Conservation (phyloP, 306 rosid species). For the Fragaria ananassa region DNA sequence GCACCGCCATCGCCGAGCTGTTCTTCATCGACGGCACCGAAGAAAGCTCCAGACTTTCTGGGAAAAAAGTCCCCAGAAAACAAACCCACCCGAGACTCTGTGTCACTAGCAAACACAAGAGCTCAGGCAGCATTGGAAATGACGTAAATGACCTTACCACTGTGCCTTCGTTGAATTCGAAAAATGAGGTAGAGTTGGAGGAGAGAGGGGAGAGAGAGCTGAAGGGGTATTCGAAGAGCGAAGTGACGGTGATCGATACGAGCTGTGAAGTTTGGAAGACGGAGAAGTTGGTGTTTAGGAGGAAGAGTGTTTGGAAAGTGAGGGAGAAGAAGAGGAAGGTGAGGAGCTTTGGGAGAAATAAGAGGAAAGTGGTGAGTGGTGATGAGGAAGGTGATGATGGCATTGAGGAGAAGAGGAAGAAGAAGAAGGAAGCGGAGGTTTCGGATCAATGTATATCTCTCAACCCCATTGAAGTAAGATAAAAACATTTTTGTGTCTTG, state of each 20-base stretch:
- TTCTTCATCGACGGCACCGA: conserved; percentile 50
- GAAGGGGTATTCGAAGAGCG: conserved; percentile 74
- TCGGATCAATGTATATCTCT: conserved; percentile 16
- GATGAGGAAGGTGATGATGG: conserved; percentile 11
- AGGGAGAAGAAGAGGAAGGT: conserved; percentile 66
- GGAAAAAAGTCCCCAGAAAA: conserved; percentile 63
- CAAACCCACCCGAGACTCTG: conserved; percentile 70
- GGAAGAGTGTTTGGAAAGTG: conserved; percentile 71
- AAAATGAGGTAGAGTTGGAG: conserved; percentile 18
- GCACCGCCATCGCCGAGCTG: conserved; percentile 60
- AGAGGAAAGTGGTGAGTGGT: conserved; percentile 31
- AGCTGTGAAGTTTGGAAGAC: conserved; percentile 70
- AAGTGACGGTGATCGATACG: conserved; percentile 88
- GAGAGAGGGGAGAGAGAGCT: conserved; percentile 49
- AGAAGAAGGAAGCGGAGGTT: conserved; percentile 38
- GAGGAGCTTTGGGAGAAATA: conserved; percentile 54
- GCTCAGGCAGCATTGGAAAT: conserved; percentile 16
- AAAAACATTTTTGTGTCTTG: background rate
- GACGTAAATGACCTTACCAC: conserved; percentile 18
- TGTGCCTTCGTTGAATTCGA: conserved; percentile 19
- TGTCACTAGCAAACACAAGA: conserved; percentile 14
- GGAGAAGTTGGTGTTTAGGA: conserved; percentile 73
- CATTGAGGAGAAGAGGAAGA: conserved; percentile 27
- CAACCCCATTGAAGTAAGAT: conserved; percentile 40
- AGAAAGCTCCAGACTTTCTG: conserved; percentile 31